Conservation (phyloP, 2,329 filamentous ascomycete species). For the Pyrenochaeta sp. region DNA sequence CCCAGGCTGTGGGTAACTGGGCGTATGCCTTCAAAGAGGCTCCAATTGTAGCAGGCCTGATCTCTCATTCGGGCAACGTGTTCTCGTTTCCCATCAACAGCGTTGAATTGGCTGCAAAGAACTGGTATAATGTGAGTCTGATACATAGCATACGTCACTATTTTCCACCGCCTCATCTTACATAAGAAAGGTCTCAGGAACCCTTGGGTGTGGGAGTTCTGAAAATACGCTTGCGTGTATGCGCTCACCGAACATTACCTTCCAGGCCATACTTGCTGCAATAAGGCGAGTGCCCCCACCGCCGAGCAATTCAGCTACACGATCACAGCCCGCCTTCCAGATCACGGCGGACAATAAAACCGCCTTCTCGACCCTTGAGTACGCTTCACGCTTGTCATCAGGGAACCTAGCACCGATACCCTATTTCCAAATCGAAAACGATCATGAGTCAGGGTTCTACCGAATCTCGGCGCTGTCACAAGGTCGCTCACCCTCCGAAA, state of each 20-base stretch:
- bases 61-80: constrained; percentile 18
- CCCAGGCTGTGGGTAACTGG: constrained; percentile 50
- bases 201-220: constrained; percentile 9
- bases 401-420: constrained; percentile 4
- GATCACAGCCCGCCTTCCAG: background rate
- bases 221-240: constrained; percentile 9
- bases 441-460: constrained; percentile 11
- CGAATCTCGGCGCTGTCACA: constrained; percentile 2
- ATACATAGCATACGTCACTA: too few species aligned
- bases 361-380: constrained; percentile 17
- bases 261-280: background rate
- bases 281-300: background rate
- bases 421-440: constrained; percentile 2
- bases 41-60: background rate
- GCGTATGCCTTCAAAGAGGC: background rate
- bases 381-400: background rate
- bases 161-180: background rate
- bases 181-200: constrained; percentile 1
- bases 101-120: background rate
- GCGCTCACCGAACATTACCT: constrained; percentile 1
- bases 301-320: constrained; percentile 1
- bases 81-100: constrained; percentile 5
- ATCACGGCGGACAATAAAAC: constrained; percentile 11
- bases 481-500: constrained; percentile 2
- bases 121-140: constrained; percentile 15